A percentile compares a stretch with the other conserved stretches of the same genome.
Evolutionary conservation across 2,329 filamentous ascomycete genomes (phyloP).

Genomic region (Arachnopeziza araneosa): DNA sequence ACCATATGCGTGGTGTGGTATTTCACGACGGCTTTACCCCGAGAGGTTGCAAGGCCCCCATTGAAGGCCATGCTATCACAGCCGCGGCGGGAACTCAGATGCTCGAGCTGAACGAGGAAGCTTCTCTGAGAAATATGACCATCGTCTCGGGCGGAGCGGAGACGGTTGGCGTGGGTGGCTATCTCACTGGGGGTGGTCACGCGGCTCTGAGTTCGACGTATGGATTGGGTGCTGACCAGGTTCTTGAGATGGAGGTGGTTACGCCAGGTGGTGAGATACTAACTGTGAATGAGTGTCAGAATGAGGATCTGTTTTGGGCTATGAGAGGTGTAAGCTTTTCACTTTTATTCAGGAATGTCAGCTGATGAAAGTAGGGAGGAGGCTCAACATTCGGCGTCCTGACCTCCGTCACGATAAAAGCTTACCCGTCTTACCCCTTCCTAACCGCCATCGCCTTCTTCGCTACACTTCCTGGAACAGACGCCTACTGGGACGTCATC

Average conservation of each 20-base stretch:
- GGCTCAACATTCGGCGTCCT: slow-evolving; percentile 57
- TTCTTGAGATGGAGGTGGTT: slow-evolving; percentile 53
- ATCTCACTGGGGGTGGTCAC: slow-evolving; percentile 57
- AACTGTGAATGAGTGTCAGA: slow-evolving; percentile 45
- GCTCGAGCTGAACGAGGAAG: slow-evolving; percentile 41
- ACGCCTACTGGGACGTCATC: slow-evolving; percentile 42
- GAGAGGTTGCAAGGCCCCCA: slow-evolving; percentile 35
- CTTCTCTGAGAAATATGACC: slow-evolving; percentile 40
- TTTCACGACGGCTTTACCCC: slow-evolving; percentile 40
- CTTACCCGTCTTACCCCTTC: slow-evolving; percentile 36
- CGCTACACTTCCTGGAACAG: slow-evolving; percentile 27
- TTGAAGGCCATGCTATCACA: slow-evolving; percentile 45
- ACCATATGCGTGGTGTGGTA: slow-evolving; percentile 37
- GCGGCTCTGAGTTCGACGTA: slow-evolving; percentile 45
- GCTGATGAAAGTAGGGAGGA: slow-evolving; percentile 38
- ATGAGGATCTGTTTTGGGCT: slow-evolving; percentile 60
- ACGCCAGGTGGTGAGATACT: slow-evolving; percentile 45
- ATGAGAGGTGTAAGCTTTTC: slow-evolving; percentile 46
- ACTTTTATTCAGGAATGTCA: not conserved
- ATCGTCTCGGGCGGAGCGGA: slow-evolving; percentile 50
- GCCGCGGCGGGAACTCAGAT: slow-evolving; percentile 49
- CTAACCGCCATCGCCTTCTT: slow-evolving; percentile 29
- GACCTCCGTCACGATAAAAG: slow-evolving; percentile 49
- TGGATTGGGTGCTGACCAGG: slow-evolving; percentile 58
- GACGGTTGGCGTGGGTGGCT: slow-evolving; percentile 56